These are phyloP conservation scores for Mycena filopes DNA, from an alignment of 768 basidiomycete genomes.

Conservation along the genomic window DNA sequence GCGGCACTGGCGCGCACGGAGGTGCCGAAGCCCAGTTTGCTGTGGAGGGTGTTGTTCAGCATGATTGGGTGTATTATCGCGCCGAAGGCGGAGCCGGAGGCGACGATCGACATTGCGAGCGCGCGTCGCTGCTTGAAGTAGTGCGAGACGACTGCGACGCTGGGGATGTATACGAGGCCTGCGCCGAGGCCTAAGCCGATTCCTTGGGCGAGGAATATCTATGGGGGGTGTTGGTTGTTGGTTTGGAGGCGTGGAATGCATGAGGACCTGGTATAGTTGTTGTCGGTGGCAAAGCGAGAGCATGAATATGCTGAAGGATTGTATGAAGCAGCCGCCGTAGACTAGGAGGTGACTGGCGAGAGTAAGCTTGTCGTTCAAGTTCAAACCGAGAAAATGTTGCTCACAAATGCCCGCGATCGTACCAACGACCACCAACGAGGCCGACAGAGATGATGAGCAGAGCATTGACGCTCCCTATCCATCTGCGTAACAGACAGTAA, in stretches of 20 bases:
- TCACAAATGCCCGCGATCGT: conserved; percentile 65
- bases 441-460: conserved; percentile 57
- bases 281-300: background rate
- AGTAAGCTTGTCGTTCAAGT: background rate
- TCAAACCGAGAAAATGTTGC: conserved; percentile 3
- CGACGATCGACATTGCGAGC: background rate
- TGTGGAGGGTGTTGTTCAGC: background rate
- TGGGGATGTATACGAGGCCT: background rate
- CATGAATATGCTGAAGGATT: background rate
- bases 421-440: conserved; percentile 56
- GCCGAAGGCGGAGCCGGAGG: background rate
- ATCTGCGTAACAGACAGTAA: conserved; percentile 34
- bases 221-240: background rate
- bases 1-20: background rate
- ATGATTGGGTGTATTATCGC: background rate
- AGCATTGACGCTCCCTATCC: conserved; percentile 60
- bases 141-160: background rate
- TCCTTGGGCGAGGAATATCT: background rate
- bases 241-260: background rate
- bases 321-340: background rate
- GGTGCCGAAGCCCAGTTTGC: background rate
- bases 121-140: background rate
- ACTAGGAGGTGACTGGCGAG: background rate
- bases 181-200: background rate
- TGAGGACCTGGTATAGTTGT: background rate